These are phyloP conservation scores for Dendrocalamus sinicus DNA, from an alignment of 176 grass and related monocot species.

Conservation along the genomic window DNA sequence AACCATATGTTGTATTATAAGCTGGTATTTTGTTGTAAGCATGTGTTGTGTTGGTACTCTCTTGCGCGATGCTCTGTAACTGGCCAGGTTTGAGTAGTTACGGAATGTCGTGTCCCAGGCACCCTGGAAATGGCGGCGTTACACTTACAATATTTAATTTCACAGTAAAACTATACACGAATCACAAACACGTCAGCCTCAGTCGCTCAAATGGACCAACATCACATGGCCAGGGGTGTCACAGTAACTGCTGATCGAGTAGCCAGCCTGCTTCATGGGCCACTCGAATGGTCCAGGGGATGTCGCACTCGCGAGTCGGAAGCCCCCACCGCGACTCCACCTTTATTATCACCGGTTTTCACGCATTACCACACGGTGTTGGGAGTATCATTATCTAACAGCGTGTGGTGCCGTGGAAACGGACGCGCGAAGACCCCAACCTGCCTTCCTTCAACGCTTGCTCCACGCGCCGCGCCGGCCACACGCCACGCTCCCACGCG, in stretches of 20 bases:
- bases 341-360: not conserved
- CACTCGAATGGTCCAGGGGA: not conserved
- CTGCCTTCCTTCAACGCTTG: not conserved
- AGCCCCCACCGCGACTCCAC: not conserved
- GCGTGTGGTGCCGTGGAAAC: not conserved
- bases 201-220: not conserved
- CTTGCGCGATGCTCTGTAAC: no score
- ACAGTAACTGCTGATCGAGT: no score
- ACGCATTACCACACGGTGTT: not conserved
- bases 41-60: no score
- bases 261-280: not conserved
- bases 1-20: no score
- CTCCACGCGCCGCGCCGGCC: not conserved
- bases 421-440: not conserved
- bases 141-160: not conserved
- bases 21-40: no score
- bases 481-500: not conserved
- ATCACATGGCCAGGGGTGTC: not conserved
- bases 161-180: not conserved
- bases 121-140: no score
- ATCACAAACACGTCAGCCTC: not conserved
- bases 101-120: no score
- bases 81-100: no score
- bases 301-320: not conserved
- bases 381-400: not conserved